Conservation (phyloP, 805 yeast genomes). For the Cyberlindnera americana region DNA sequence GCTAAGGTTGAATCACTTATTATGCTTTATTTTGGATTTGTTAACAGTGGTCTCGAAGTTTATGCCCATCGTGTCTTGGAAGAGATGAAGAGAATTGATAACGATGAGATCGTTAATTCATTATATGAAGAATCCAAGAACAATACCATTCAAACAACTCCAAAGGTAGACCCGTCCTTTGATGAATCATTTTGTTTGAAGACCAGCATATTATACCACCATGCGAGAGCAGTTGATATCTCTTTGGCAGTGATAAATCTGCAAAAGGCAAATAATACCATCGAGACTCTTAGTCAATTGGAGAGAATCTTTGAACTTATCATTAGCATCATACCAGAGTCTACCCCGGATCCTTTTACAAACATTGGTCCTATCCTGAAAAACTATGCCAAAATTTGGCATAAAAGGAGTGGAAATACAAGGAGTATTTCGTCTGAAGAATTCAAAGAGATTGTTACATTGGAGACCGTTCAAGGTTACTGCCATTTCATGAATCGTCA, state of each 20-base stretch:
- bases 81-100: constrained; percentile 5
- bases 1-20: constrained; percentile 1
- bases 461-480: constrained; percentile 9
- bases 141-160: background rate
- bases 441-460: constrained; percentile 1
- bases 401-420: too few species aligned
- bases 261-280: background rate
- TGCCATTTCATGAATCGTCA: constrained; percentile 1
- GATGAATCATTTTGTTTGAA: background rate
- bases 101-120: background rate
- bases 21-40: constrained; percentile 7
- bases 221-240: background rate
- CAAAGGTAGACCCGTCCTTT: background rate
- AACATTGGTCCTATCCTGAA: background rate
- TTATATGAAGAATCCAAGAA: background rate
- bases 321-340: constrained; percentile 1
- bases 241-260: background rate
- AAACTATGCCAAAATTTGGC: background rate
- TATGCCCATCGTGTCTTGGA: background rate
- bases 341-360: constrained; percentile 4
- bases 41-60: background rate
- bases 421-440: background rate
- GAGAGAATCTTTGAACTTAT: constrained; percentile 4
- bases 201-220: constrained; percentile 2
- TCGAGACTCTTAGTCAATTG: background rate